Conservation (phyloP, 1,139 yeast genomes). For the Yamadazyma buinensis region DNA sequence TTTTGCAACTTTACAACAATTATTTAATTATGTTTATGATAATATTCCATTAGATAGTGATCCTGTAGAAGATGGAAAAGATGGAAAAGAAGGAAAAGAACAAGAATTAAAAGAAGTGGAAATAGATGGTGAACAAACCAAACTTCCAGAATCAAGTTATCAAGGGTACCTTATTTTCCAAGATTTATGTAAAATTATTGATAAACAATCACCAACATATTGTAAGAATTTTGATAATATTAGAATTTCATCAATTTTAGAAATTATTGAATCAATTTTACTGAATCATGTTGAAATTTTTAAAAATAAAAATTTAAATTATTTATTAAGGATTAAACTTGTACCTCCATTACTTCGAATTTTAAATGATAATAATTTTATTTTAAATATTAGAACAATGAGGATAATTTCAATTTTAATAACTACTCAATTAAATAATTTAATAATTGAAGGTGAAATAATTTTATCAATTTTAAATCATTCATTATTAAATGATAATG, state of each 20-base stretch:
- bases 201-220: conserved; percentile 51
- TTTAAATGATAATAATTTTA: conserved; percentile 58
- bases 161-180: conserved; percentile 69
- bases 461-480: conserved; percentile 73
- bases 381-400: conserved; percentile 68
- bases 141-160: conserved; percentile 29
- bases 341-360: conserved; percentile 73
- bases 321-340: conserved; percentile 59
- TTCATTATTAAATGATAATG: conserved; percentile 36
- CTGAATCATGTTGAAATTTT: conserved; percentile 56
- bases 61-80: conserved; percentile 6
- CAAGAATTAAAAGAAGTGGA: conserved; percentile 1
- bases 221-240: conserved; percentile 46
- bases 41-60: conserved; percentile 29
- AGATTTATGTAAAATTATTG: conserved; percentile 70
- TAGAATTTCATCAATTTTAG: conserved; percentile 70
- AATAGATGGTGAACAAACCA: background rate
- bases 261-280: conserved; percentile 68
- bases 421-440: conserved; percentile 52
- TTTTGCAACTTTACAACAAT: conserved; percentile 85
- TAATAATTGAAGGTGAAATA: conserved; percentile 78
- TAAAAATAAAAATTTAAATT: conserved; percentile 62
- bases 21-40: conserved; percentile 74
- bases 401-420: conserved; percentile 64
- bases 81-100: conserved; percentile 4